Evolutionary conservation across 345 rosid species (phyloP), one percentile per base, ranked within the genome.

Genomic region (Syzygium jambos): DNA sequence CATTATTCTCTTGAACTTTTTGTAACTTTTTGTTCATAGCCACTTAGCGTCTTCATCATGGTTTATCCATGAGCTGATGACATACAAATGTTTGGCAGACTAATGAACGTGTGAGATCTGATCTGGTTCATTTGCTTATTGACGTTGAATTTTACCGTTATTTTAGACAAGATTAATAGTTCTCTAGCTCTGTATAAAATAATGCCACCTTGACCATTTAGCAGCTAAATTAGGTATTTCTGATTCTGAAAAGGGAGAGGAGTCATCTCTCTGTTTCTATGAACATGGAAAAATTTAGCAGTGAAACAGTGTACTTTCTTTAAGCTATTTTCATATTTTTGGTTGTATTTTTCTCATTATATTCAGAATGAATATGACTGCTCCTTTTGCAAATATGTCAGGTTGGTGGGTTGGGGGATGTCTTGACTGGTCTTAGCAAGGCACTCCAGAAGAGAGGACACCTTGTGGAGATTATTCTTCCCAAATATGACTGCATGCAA

Each of bases 371-470:
- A 53, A 17, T 65, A 51, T 13, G 88, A 57, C 80, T 78, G 84
- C 38, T 85, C 54, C 49, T 86, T 77, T 84, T 86, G 85, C 86
- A 86, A 56, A 55, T 86, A 57, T 87, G 85, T 30, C 86, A 98
- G 99, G 99, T 98, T 93, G 99, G 99, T 86, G 99, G 99, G 77
- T 93, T 98, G 93, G 99, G 97, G 84, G 99, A 98, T 87, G 99
- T 98, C 77, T 96, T 98, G 88, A 92, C 98, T 53, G 99, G 99
- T 90, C 99, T 98, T 88, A 90, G 98, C 88, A 98, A 96, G 93
- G 95, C 99, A 89, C 90, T 98, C 85, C 99, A 98, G 91, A 94
- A 95, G 94, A 94, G 91, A 93, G 99, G 99, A 85, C 98, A 98
- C 87, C 94, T 96, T 89, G 96, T 96, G 88, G 99, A 98, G 92